phyloP scores from a whole-genome alignment of 345 rosid species.

The Hibiscus tridactylites region DNA sequence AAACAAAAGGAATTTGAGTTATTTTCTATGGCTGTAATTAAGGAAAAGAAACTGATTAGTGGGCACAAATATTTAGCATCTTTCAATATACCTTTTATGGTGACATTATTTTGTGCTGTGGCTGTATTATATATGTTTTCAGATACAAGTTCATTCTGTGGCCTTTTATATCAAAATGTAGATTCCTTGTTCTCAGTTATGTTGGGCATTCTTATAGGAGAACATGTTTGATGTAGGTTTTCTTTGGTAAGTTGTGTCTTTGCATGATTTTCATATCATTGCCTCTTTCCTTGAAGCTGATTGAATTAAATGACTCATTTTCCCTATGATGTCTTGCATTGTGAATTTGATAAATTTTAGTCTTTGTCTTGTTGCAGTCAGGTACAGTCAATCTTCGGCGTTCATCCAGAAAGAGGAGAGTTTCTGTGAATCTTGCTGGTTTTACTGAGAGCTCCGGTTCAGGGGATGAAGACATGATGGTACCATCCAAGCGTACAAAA shows the following conservation, averaged over 20 bases:
- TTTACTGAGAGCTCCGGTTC: slow-evolving; percentile 87
- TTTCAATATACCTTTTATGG: too few species aligned
- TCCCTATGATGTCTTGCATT: not conserved
- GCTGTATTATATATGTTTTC: not conserved
- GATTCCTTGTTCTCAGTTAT: not conserved
- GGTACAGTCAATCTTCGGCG: slow-evolving; percentile 77
- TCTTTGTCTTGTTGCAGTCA: slow-evolving; percentile 41
- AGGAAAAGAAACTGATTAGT: too few species aligned
- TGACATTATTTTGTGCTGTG: not conserved
- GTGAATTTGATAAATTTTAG: slow-evolving; percentile 14
- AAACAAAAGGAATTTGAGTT: not conserved
- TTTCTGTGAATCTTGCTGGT: slow-evolving; percentile 65
- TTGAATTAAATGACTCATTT: slow-evolving; percentile 7
- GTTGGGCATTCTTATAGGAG: not conserved
- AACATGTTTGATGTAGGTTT: not conserved
- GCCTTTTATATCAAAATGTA: not conserved
- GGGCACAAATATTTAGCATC: too few species aligned
- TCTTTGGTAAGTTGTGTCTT: slow-evolving; percentile 1
- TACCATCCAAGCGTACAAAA: slow-evolving; percentile 2
- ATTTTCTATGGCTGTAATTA: not conserved
- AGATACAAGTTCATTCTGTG: not conserved
- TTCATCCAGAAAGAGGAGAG: slow-evolving; percentile 84
- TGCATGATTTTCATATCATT: slow-evolving; percentile 5
- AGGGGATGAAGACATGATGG: slow-evolving; percentile 93
- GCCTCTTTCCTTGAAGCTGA: slow-evolving; percentile 14